Percentiles rank a stretch among this genome's conserved stretches.
Evolutionary conservation across 345 rosid species (phyloP).

Genomic region (Aquilaria malaccensis): DNA sequence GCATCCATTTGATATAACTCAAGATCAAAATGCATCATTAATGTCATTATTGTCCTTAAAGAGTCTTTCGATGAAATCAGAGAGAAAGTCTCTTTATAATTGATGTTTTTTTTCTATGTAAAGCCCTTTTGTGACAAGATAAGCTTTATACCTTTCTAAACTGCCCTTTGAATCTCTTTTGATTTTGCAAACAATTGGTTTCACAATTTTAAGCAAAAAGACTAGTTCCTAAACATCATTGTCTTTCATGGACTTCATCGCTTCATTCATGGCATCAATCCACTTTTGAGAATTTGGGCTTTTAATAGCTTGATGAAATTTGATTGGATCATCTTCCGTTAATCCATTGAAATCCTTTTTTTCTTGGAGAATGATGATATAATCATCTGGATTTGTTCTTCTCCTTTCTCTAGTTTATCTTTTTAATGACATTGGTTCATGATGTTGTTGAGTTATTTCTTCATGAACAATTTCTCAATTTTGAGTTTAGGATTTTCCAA

Average conservation of each 20-base stretch:
- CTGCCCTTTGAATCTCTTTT: conserved; percentile 3
- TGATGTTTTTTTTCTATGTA: conserved; percentile 11
- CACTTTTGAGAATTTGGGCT: too few relatives aligned
- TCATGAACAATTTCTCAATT: too few relatives aligned
- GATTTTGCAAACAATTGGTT: conserved; percentile 3
- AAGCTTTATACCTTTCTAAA: not conserved
- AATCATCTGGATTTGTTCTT: too few relatives aligned
- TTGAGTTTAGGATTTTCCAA: too few relatives aligned
- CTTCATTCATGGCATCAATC: not conserved
- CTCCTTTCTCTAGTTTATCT: too few relatives aligned
- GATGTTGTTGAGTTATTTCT: too few relatives aligned
- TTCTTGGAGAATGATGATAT: too few relatives aligned
- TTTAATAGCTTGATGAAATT: too few relatives aligned
- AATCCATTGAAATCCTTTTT: too few relatives aligned
- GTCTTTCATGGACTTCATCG: not conserved
- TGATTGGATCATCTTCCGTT: too few relatives aligned
- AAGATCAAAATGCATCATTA: not conserved
- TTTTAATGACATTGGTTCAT: too few relatives aligned
- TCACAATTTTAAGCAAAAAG: not conserved
- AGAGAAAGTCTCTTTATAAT: conserved; percentile 15
- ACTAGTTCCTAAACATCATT: not conserved
- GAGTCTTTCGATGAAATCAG: conserved; percentile 9
- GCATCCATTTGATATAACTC: not conserved
- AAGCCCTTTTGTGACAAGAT: conserved; percentile 1
- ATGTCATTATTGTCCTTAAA: conserved; percentile 2